A percentile compares a stretch with the other conserved stretches of the same genome.
phyloP scores from a whole-genome alignment of 352 stramenopile genomes.

The Phytophthora ohioensis region DNA sequence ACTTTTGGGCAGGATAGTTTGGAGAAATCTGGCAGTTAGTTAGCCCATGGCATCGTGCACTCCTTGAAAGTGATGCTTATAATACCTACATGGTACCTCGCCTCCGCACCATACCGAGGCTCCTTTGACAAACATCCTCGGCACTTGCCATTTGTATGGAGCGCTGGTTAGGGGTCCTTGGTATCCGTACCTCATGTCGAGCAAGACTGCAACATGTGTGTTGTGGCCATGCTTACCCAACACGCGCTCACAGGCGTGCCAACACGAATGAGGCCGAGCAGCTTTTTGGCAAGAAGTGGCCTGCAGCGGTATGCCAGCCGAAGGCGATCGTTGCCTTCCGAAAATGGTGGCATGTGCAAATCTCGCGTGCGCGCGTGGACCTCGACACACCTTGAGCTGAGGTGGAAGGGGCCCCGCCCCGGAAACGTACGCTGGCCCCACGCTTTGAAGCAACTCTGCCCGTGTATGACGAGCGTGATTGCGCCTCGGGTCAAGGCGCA shows the following conservation, averaged over 20 bases:
- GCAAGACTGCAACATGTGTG: background rate
- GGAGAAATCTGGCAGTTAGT: no score
- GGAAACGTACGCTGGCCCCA: slow-evolving; percentile 9
- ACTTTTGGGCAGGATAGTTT: background rate
- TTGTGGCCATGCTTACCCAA: slow-evolving; percentile 22
- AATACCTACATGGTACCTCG: background rate
- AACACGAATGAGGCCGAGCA: slow-evolving; percentile 21
- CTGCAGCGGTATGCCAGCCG: slow-evolving; percentile 3
- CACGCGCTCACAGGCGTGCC: slow-evolving; percentile 2
- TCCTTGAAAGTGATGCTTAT: background rate
- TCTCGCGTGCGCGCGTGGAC: slow-evolving; percentile 31
- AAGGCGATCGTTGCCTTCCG: background rate
- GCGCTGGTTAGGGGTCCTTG: slow-evolving; percentile 28
- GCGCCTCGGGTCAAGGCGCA: background rate
- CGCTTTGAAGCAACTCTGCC: slow-evolving; percentile 1
- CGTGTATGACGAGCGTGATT: slow-evolving; percentile 3
- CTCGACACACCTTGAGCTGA: slow-evolving; percentile 9
- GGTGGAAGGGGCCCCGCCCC: background rate
- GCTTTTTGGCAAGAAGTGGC: slow-evolving; percentile 17
- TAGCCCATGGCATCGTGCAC: no score
- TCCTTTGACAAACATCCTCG: slow-evolving; percentile 7
- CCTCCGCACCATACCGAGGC: background rate
- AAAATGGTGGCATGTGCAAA: slow-evolving; percentile 26
- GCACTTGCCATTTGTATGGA: slow-evolving; percentile 23
- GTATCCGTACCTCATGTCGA: slow-evolving; percentile 19